Evolutionary conservation across 176 grass and related monocot genomes (phyloP), one percentile per base, ranked within the genome.

Genomic region (Otatea glauca): DNA sequence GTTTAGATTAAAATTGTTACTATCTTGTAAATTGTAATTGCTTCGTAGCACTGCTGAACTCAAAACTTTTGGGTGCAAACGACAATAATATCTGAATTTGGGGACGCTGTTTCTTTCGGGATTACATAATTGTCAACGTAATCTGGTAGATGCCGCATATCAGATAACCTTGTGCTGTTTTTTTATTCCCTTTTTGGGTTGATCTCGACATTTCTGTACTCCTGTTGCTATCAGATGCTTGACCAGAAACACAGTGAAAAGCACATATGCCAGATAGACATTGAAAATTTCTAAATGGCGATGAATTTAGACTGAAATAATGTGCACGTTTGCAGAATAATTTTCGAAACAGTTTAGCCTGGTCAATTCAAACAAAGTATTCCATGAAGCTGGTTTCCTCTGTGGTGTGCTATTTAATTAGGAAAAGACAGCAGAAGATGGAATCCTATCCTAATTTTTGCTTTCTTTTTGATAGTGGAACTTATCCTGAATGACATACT

Each of bases 171-270:
- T 32, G 59, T 78, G 29, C 25, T 70, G 5, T 29, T 21, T 44
- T 44, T 43, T 63, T 63, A 62, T 20, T 37, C 59, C 21, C 2
- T 83, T 83, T 24, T 27, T 41, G 69, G 69, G 21, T 61, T 76
- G 71, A 75, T 61, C 10, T 61, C 12, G 51, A 76, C 39, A 66
- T 39, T 50, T 76, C 51, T 68, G 51, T 24, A 62, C 27, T 82
- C 53, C 63, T 2, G 53, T 72, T 56, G 21, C 54, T 72, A 14
- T 82, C 68, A 43, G 15, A 58, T 20, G 38, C 23, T 70, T 29
- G 16, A 72, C 70, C 70, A 72, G 44, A 72, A 72, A 29, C 0
- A 7, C 20, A 23, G 44, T 32, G 25, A 72, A 72, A 72, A 2
- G 16, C 16, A 68, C 16, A 11, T 68, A 29, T 35, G 55, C 21